Evolutionary conservation across 106 monocot species (phyloP).

Genomic region (Acorus calamus): DNA sequence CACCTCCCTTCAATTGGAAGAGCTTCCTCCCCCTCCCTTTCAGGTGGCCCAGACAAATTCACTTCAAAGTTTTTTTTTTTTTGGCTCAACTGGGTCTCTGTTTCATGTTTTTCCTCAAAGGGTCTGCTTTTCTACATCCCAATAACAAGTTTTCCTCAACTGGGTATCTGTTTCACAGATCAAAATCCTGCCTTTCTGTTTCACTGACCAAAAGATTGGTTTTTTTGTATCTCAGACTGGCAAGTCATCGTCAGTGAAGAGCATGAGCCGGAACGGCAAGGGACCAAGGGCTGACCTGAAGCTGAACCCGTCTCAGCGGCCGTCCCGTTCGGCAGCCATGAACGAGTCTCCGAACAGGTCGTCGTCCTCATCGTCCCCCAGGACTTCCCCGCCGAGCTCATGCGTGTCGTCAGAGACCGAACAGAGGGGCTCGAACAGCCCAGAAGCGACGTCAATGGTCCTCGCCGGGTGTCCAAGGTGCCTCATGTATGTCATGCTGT

Average conservation of each 20-base stretch:
- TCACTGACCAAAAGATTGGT: background rate
- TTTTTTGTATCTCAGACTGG: background rate
- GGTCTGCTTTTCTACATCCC: too few relatives aligned
- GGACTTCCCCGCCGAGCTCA: slow-evolving; percentile 51
- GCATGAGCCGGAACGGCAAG: slow-evolving; percentile 71
- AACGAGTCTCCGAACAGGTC: slow-evolving; percentile 22
- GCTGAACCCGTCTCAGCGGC: slow-evolving; percentile 21
- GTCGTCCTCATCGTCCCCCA: slow-evolving; percentile 17
- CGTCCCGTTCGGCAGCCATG: background rate
- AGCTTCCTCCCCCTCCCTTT: too few relatives aligned
- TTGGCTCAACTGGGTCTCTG: too few relatives aligned
- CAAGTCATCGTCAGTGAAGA: background rate
- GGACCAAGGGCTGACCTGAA: slow-evolving; percentile 33
- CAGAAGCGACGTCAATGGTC: slow-evolving; percentile 72
- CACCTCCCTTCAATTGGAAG: too few relatives aligned
- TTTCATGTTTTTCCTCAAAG: too few relatives aligned
- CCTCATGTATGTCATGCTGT: slow-evolving; percentile 95
- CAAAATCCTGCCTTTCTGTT: background rate
- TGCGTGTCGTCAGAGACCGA: slow-evolving; percentile 73
- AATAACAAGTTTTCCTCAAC: too few relatives aligned
- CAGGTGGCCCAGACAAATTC: too few relatives aligned
- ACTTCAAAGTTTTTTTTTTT: too few relatives aligned
- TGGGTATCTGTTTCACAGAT: background rate
- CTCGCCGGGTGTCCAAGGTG: slow-evolving; percentile 76
- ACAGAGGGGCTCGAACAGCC: slow-evolving; percentile 39